A percentile compares a stretch with the other conserved stretches of the same genome.
Conservation (phyloP, 176 grass and related monocot species). For the Paspalum notatum region DNA sequence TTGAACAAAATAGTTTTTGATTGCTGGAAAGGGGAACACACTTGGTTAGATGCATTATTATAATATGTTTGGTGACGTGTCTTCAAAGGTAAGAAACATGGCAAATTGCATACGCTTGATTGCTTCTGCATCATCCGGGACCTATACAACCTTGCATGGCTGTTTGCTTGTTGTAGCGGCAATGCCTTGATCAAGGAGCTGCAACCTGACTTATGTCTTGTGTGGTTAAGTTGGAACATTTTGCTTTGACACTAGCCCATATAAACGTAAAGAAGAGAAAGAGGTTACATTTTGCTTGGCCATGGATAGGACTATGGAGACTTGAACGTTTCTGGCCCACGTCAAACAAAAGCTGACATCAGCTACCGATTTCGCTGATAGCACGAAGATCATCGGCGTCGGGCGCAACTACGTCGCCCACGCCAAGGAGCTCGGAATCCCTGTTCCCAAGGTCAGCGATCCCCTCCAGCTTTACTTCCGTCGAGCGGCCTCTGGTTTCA, state of each 20-base stretch:
- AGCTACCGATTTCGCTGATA: neutral
- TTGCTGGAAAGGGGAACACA: neutral
- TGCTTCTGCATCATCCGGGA: neutral
- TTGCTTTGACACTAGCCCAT: too few relatives aligned
- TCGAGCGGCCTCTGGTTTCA: too few relatives aligned
- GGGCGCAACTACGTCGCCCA: too few relatives aligned
- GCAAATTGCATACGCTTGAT: conserved; percentile 1
- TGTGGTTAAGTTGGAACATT: neutral
- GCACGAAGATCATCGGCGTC: too few relatives aligned
- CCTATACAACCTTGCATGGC: neutral
- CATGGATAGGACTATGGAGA: too few relatives aligned
- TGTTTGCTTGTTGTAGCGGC: conserved; percentile 15
- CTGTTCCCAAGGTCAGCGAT: too few relatives aligned
- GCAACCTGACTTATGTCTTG: neutral
- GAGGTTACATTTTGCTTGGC: too few relatives aligned
- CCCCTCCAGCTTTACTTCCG: too few relatives aligned
- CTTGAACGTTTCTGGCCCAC: too few relatives aligned
- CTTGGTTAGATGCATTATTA: neutral
- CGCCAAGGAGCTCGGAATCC: too few relatives aligned
- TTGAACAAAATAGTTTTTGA: neutral
- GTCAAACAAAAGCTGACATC: too few relatives aligned
- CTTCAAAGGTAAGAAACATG: conserved; percentile 30
- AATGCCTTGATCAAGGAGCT: neutral
- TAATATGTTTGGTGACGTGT: conserved; percentile 14
- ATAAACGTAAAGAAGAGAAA: too few relatives aligned